These are phyloP conservation scores for Talaromyces sp. DNA, from an alignment of 2,329 filamentous ascomycete species.

Conservation along the genomic window DNA sequence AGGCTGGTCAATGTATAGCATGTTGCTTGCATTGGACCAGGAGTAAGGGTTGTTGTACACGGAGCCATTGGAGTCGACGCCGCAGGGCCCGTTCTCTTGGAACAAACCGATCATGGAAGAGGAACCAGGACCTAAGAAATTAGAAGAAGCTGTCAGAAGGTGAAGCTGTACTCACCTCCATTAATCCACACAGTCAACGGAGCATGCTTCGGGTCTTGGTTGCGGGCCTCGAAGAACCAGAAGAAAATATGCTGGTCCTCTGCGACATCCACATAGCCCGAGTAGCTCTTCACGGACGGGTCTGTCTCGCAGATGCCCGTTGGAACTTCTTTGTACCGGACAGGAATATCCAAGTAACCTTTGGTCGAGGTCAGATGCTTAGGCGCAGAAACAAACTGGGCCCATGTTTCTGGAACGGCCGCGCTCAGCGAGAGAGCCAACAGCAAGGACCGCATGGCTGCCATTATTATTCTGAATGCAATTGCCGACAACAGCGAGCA, in stretches of 20 bases:
- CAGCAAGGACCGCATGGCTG: conserved; percentile 5
- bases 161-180: conserved; percentile 43
- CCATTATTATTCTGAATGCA: neutral
- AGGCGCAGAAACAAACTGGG: conserved; percentile 34
- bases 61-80: conserved; percentile 36
- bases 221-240: conserved; percentile 56
- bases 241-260: conserved; percentile 62
- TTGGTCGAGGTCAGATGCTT: conserved; percentile 30
- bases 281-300: conserved; percentile 52
- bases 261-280: conserved; percentile 51
- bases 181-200: conserved; percentile 45
- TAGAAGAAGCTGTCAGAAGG: neutral
- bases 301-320: conserved; percentile 54
- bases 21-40: conserved; percentile 59
- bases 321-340: conserved; percentile 47
- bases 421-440: conserved; percentile 4
- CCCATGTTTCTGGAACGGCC: conserved; percentile 4
- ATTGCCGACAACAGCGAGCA: neutral
- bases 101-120: conserved; percentile 38
- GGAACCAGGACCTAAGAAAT: conserved; percentile 35
- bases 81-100: conserved; percentile 42
- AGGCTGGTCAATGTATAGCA: conserved; percentile 66
- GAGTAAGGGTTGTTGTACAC: conserved; percentile 48
- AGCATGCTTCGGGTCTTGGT: conserved; percentile 38
- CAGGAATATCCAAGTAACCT: conserved; percentile 36